Evolutionary conservation across 352 stramenopile genomes (phyloP).

Genomic region (Globisporangium spinosum): DNA sequence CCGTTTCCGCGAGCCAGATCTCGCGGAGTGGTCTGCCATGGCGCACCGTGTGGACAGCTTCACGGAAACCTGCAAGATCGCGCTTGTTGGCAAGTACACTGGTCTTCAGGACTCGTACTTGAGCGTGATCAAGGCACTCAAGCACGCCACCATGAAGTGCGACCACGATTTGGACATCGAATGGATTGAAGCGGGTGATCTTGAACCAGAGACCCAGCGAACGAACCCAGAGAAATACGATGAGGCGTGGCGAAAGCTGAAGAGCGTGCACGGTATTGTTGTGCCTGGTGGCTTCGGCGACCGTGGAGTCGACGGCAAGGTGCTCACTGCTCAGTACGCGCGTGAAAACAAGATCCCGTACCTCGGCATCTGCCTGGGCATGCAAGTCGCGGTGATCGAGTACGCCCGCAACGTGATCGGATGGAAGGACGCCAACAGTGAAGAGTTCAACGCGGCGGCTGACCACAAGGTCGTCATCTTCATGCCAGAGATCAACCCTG

Average conservation of each 20-base stretch:
- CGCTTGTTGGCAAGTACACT: conserved; percentile 99
- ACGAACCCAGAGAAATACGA: conserved; percentile 69
- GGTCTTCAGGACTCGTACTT: conserved; percentile 98
- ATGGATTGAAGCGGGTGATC: conserved; percentile 97
- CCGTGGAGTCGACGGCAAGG: conserved; percentile 97
- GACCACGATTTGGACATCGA: conserved; percentile 93
- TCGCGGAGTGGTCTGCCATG: conserved; percentile 88
- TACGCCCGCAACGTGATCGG: conserved; percentile 94
- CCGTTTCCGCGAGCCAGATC: conserved; percentile 73
- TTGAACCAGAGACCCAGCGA: conserved; percentile 88
- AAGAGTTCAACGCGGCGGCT: conserved; percentile 91
- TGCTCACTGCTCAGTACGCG: conserved; percentile 94
- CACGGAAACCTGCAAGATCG: conserved; percentile 92
- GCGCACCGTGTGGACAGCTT: conserved; percentile 92
- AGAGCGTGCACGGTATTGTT: conserved; percentile 92
- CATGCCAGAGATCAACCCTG: conserved; percentile 99
- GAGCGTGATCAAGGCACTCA: conserved; percentile 96
- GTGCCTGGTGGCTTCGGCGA: conserved; percentile 98
- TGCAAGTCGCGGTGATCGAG: conserved; percentile 94
- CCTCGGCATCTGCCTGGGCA: conserved; percentile 98
- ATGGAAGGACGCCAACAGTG: conserved; percentile 92
- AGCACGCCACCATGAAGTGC: conserved; percentile 94
- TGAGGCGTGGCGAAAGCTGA: conserved; percentile 92
- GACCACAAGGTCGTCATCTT: conserved; percentile 97
- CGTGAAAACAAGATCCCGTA: conserved; percentile 95